Evolutionary conservation across 1,284 basidiomycete genomes (phyloP), one percentile per base, ranked within the genome.

Genomic region (Naganishia liquefaciens): DNA sequence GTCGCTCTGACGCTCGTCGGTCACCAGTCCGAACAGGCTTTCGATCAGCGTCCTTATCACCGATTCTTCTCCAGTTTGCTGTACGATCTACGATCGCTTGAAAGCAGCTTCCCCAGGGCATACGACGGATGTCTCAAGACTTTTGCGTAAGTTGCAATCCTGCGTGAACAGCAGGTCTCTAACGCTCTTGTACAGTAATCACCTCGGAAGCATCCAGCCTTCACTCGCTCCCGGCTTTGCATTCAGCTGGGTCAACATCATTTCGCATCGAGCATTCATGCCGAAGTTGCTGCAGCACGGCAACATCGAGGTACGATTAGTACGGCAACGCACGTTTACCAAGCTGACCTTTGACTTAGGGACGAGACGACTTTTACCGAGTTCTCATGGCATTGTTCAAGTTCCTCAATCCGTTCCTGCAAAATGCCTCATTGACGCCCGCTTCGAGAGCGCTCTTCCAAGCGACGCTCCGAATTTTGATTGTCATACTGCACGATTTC

Each of bases 21-120:
- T 74, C 86, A 90, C 78, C 95, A 99, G 75, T 93, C 99, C 79
- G 93, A 97, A 73, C 81, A 86, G 2, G 83, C 86, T 60, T 99
- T 99, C 83, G 91, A 95, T 76, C 94, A 97, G 80, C 94, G 97
- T 79, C 95, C 96, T 2, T 99, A 98, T 84, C 95, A 95, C 82
- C 86, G 96, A 65, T 95, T 99, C 82, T 99, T 99, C 82, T 98
- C 93, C 17, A 96, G 91, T 76, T 84, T 99, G 69, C 83, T 99
- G 74, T 93, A 91, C 72, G 96, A 99, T 76, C 80, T 99, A 50
- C 87, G 92, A 70, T 79, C 86, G 19, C 88, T 97, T 70, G 93
- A 96, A 78, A 81, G 84, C 23, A 87, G 87, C 72, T 83, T 98
- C 15, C 91, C 90, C 2, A 81, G 87, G 13, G 91, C 91, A 0